These are phyloP conservation scores for Bremia lactucae DNA, from an alignment of 352 stramenopile species.

Conservation along the genomic window DNA sequence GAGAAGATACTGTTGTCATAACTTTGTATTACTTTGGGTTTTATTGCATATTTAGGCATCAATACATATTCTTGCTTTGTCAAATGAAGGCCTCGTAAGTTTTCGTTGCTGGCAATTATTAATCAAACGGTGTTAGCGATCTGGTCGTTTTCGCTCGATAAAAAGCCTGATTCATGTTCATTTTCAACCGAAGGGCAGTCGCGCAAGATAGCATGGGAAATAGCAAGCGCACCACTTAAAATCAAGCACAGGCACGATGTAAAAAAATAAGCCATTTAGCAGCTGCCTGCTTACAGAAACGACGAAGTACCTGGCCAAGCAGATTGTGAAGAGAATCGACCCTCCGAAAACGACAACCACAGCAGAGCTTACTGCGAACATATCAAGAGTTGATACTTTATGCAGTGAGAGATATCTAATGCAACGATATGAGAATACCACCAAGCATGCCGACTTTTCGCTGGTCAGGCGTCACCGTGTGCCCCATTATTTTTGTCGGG, in stretches of 20 bases:
- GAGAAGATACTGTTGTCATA: too few relatives aligned
- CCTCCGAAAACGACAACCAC: constrained; percentile 79
- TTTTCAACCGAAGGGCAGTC: constrained; percentile 64
- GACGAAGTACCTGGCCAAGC: constrained; percentile 53
- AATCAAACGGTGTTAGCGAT: constrained; percentile 69
- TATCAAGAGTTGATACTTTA: neutral
- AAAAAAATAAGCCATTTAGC: neutral
- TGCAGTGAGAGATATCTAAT: neutral
- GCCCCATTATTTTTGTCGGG: constrained; percentile 63
- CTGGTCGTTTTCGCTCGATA: constrained; percentile 49
- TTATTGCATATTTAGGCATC: too few relatives aligned
- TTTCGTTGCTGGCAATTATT: too few relatives aligned
- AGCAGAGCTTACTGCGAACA: constrained; percentile 40
- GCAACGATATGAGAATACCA: constrained; percentile 24
- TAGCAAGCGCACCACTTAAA: constrained; percentile 51
- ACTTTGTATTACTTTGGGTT: too few relatives aligned
- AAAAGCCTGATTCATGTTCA: constrained; percentile 75
- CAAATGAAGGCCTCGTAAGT: too few relatives aligned
- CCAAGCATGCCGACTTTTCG: constrained; percentile 71
- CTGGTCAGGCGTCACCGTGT: constrained; percentile 59
- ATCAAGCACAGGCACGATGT: neutral
- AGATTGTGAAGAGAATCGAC: constrained; percentile 83
- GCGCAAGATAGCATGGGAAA: constrained; percentile 69
- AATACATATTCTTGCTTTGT: too few relatives aligned
- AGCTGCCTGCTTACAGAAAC: neutral